phyloP scores from a whole-genome alignment of 1,284 basidiomycete species.

The Polyporus tsugae region DNA sequence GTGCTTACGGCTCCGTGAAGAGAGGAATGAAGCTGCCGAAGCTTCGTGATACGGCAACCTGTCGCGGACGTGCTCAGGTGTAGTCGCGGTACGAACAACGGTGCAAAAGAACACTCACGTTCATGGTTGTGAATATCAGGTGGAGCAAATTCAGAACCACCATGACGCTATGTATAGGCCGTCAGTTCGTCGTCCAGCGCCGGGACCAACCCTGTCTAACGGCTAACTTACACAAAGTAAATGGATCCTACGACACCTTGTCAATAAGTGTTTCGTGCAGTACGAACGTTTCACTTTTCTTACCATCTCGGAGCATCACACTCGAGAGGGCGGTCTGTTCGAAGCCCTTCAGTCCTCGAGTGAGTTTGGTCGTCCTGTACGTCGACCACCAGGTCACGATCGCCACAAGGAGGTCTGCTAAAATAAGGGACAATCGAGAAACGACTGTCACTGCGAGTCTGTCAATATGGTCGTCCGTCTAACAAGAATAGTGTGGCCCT shows the following conservation, averaged over 20 bases:
- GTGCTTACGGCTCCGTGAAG: not conserved
- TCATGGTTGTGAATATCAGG: not conserved
- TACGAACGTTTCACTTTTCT: not conserved
- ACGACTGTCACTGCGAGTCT: not conserved
- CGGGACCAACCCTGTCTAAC: not conserved
- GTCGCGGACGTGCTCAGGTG: not conserved
- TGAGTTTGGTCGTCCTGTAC: not conserved
- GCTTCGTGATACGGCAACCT: not conserved
- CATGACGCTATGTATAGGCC: not conserved
- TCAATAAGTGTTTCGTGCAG: not conserved
- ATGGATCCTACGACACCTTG: not conserved
- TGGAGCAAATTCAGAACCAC: not conserved
- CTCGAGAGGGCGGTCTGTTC: not conserved
- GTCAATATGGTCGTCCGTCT: not conserved
- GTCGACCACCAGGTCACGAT: not conserved
- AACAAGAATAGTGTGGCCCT: not conserved
- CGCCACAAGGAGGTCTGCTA: not conserved
- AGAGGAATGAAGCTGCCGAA: not conserved
- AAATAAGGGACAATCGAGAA: not conserved
- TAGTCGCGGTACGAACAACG: not conserved
- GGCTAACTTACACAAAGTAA: not conserved
- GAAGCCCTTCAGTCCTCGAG: not conserved
- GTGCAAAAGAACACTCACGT: not conserved
- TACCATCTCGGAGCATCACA: slow-evolving; percentile 1
- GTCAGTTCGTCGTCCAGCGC: not conserved